Evolutionary conservation across 1,139 yeast genomes (phyloP).

Genomic region (Geotrichum fermentans): DNA sequence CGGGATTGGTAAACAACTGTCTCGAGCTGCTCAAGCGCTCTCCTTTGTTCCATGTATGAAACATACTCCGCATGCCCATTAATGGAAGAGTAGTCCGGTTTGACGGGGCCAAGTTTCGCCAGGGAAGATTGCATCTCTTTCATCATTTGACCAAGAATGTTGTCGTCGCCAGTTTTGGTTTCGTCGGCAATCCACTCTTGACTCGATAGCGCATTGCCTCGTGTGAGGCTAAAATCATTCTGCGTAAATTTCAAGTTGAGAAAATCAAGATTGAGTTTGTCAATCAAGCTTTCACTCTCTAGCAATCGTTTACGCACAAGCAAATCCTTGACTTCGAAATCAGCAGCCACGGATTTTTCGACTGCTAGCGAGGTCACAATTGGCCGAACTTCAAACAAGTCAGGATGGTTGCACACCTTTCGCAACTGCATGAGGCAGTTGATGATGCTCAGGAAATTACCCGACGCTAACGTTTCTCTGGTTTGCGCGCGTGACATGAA

Average conservation of each 20-base stretch:
- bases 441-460: constrained; percentile 89
- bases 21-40: constrained; percentile 48
- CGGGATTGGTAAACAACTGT: constrained; percentile 60
- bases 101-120: constrained; percentile 29
- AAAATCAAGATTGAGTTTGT: constrained; percentile 48
- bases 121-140: constrained; percentile 13
- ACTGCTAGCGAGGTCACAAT: constrained; percentile 84
- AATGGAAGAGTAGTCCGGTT: constrained; percentile 49
- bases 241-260: constrained; percentile 57
- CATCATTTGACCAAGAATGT: constrained; percentile 36
- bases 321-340: constrained; percentile 45
- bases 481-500: constrained; percentile 97
- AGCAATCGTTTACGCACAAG: constrained; percentile 43
- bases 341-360: constrained; percentile 55
- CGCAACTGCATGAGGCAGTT: constrained; percentile 97
- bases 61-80: constrained; percentile 57
- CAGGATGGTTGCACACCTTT: constrained; percentile 97
- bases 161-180: constrained; percentile 22
- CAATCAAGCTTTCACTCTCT: constrained; percentile 28
- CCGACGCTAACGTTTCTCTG: constrained; percentile 86
- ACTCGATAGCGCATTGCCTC: constrained; percentile 49
- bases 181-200: constrained; percentile 46
- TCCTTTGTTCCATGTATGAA: constrained; percentile 47
- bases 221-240: constrained; percentile 44
- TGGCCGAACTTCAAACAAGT: constrained; percentile 92